These are phyloP conservation scores for Helminthosporium solani DNA, from an alignment of 2,329 filamentous ascomycete genomes.

Conservation along the genomic window DNA sequence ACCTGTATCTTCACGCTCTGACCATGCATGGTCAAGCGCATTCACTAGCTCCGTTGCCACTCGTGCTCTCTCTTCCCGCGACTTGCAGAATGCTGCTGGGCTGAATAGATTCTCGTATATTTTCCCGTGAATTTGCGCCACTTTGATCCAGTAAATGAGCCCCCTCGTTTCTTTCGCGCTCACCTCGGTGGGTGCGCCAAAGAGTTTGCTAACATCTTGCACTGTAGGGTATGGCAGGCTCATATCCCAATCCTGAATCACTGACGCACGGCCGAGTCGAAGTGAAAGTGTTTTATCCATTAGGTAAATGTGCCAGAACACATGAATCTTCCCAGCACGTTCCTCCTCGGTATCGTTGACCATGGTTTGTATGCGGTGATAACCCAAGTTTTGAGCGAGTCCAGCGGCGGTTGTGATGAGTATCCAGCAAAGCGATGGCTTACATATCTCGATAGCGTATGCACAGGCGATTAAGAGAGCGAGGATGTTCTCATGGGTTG, in stretches of 20 bases:
- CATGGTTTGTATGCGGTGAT: constrained; percentile 39
- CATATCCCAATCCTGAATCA: constrained; percentile 44
- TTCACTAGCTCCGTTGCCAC: constrained; percentile 29
- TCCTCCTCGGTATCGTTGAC: constrained; percentile 34
- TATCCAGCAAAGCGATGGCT: constrained; percentile 38
- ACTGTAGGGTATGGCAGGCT: constrained; percentile 21
- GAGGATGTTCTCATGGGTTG: constrained; percentile 41
- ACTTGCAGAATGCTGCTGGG: constrained; percentile 33
- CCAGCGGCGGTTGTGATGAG: constrained; percentile 34
- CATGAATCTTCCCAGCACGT: constrained; percentile 29
- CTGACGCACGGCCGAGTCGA: constrained; percentile 38
- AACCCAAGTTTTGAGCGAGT: constrained; percentile 37
- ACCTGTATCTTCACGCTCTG: constrained; percentile 28
- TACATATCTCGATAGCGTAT: constrained; percentile 37
- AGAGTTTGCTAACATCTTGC: constrained; percentile 9
- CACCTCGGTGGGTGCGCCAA: constrained; percentile 12
- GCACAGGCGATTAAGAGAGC: constrained; percentile 35
- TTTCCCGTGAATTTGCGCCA: constrained; percentile 36
- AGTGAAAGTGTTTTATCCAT: constrained; percentile 44
- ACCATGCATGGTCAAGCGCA: constrained; percentile 31
- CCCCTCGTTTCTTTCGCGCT: constrained; percentile 18
- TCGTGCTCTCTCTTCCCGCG: constrained; percentile 26
- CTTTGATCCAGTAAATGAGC: constrained; percentile 38
- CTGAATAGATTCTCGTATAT: constrained; percentile 42
- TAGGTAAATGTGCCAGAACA: constrained; percentile 43